Base-by-base conservation (phyloP, 1,284 basidiomycete species). In the Lignosus rhinocerotis region DNA sequence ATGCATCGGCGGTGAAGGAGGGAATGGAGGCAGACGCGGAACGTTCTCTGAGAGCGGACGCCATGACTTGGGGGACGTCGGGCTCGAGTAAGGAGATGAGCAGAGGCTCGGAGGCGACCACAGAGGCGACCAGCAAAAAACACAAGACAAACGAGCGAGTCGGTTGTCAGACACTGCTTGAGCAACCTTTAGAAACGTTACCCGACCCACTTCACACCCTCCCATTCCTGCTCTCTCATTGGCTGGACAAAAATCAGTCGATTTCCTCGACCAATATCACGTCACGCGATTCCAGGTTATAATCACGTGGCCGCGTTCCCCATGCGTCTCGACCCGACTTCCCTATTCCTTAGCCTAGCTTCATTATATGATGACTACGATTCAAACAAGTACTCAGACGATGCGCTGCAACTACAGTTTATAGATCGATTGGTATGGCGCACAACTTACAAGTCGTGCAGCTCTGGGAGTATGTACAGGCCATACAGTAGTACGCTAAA, bases 1-100 rank as follows among this genome's bases (percentile, higher is more conserved):
- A 72, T 34, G 78, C 69, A 34, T 75, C 63, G 19, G 75, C 67
- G 5, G 78, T 79, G 19, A 76, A 76, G 47, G 78, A 76, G 10
- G 84, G 78, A 36, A 74, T 68, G 21, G 77, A 72, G 1, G 77
- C 74, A 11, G 76, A 70, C 36, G 62, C 61, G 2, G 78, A 72
- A 47, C 76, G 75, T 45, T 74, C 66, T 48, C 74, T 73, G 65
- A 70, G 51, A 7, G 55, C 58, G 49, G 67, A 66, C 48, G 67
- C 65, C 66, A 67, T 63, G 61, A 64, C 55, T 50, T 39, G 42
- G 33, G 38, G 53, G 53, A 48, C 53, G 58, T 54, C 50, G 38
- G 30, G 61, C 52, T 43, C 50, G 55, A 44, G 38, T n/a, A 14
- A 43, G 52, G 41, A 41, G 52, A 36, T 53, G 39, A 39, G 47